Base-by-base conservation (phyloP, 106 monocot genomes). In the Allium cepa region DNA sequence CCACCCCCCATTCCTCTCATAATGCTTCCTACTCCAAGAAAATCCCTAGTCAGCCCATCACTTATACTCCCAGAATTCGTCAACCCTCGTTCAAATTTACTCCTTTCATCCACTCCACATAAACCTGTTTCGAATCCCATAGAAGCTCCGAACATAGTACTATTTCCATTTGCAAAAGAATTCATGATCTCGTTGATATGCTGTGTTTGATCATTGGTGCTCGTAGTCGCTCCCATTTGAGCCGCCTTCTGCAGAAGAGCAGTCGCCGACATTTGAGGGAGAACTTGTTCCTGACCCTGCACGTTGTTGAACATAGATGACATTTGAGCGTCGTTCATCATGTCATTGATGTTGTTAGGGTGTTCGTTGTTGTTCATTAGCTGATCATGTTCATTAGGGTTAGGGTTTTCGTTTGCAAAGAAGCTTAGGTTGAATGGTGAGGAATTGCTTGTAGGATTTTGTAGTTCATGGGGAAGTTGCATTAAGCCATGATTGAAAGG, bases 261-360 rank as follows among this genome's bases (percentile, higher is more conserved):
- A 0, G 94, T 94, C n/a, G 94, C 90, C 2, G 94, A 94, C 94
- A 94, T 94, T 68, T 95, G 94, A 18, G 88, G 88, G 22, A 86
- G 78, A 16, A 15, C 61, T 11, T 47, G n/a, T 11, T 22, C 59
- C 5, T 14, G 47, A 16, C 47, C 58, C 7, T 60, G 61, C 22
- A 66, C 53, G 15, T 15, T 12, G 11, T 55, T 55, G 53, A 55
- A 55, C 53, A 11, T 55, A 55, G 53, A 15, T 55, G 53, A 56
- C 66, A 65, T 36, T 36, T 36, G 36, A 5, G 36, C 36, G 36
- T 36, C 36, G 36, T 36, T 36, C 36, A 36, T 36, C 36, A 36
- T 36, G 36, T 36, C 36, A 36, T 36, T 36, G 36, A 36, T 36
- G 36, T 36, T 36, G 36, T 36, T 36, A 5, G 36, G 36, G 3